phyloP scores from a whole-genome alignment of 2,329 filamentous ascomycete species.

The Pestalotiopsis sp. region DNA sequence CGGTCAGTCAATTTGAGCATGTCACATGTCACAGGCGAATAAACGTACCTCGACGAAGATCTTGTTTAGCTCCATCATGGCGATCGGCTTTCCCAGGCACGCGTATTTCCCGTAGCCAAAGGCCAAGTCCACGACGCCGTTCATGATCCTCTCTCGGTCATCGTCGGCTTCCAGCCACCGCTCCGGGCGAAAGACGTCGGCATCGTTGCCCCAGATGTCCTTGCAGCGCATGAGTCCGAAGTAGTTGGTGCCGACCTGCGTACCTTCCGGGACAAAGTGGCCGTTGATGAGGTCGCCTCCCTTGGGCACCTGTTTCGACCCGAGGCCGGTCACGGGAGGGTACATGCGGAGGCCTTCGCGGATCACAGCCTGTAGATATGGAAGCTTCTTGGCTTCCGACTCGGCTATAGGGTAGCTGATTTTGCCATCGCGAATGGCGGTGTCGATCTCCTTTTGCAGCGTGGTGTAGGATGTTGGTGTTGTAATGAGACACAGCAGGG shows the following conservation, averaged over 20 bases:
- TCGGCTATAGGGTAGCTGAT: conserved; percentile 30
- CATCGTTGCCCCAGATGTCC: conserved; percentile 34
- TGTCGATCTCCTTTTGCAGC: conserved; percentile 21
- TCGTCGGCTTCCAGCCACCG: conserved; percentile 40
- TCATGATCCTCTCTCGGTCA: conserved; percentile 29
- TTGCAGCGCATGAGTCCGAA: conserved; percentile 37
- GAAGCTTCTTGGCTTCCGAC: conserved; percentile 27
- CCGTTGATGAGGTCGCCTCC: conserved; percentile 29
- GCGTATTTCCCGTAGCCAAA: conserved; percentile 39
- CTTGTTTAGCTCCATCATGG: conserved; percentile 44
- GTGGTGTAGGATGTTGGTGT: conserved; percentile 19
- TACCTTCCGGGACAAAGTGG: conserved; percentile 39
- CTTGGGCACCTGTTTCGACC: conserved; percentile 31
- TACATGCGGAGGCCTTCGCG: conserved; percentile 40
- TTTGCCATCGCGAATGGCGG: conserved; percentile 12
- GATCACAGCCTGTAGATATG: conserved; percentile 39
- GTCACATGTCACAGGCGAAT: background rate
- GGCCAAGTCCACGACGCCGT: conserved; percentile 34
- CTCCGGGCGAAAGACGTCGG: conserved; percentile 40
- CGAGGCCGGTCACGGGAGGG: conserved; percentile 35
- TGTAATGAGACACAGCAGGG: conserved; percentile 23
- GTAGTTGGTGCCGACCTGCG: conserved; percentile 39
- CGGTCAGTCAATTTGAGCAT: background rate
- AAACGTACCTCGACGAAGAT: conserved; percentile 39
- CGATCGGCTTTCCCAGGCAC: conserved; percentile 44